Evolutionary conservation across 352 stramenopile species (phyloP), one percentile per base, ranked within the genome.

Genomic region (Pythium apleroticum): DNA sequence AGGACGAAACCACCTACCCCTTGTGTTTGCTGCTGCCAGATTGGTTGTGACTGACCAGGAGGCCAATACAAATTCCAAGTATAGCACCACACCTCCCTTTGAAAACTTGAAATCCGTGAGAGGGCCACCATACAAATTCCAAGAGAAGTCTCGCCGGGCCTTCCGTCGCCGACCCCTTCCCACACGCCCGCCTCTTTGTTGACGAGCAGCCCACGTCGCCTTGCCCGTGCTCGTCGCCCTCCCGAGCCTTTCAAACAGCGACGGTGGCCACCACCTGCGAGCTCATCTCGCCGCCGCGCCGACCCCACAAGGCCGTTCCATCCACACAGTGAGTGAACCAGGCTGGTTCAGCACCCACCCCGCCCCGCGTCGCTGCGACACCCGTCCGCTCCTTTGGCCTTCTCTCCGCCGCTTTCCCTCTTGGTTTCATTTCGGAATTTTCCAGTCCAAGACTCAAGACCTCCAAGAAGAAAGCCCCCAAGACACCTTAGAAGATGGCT

Each of bases 401-500:
- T 14, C 17, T 4, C 33, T 58, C 49, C 17, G 8, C 4, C 50
- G 24, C 45, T 52, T 52, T 46, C 54, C 30, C 17, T 46, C 52
- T 41, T 46, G 12, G 10, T 33, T 61, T 61, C 54, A 69, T 69
- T 71, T 71, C 57, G 43, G 57, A 71, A 63, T 71, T 71, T 65
- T 63, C 64, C 64, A 57, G 64, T 71, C 52, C 64, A 65, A 71
- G 57, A 17, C 63, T 63, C 63, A 70, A 70, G 56, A 60, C 63
- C 33, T 39, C 14, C 35, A 37, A 58, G 43, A 55, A 20, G 14
- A 55, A 50, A 25, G 6, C 25, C 39, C 33, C 45, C 53, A 39
- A 35, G 12, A 25, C 55, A 41, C 52, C 35, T 11, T 41, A 35
- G 35, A 55, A 24, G 14, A 46, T 97, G 85, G 89, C 91, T 43